phyloP scores from a whole-genome alignment of 257 asterid species.

The Eucommia ulmoides region DNA sequence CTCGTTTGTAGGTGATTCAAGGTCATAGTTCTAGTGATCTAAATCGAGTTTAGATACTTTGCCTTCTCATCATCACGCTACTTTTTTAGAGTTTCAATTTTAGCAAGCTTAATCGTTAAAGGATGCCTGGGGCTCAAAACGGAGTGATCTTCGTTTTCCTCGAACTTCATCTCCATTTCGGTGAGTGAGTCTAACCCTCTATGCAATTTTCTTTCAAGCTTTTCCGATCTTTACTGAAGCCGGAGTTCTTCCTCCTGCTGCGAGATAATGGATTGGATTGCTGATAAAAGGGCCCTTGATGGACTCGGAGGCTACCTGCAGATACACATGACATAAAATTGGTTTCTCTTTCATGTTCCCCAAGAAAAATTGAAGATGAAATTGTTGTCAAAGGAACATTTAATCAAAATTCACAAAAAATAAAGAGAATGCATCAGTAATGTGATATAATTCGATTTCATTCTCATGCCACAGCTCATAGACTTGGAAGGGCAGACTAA shows the following conservation, averaged over 20 bases:
- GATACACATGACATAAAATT: no score
- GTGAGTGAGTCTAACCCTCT: slow-evolving; percentile 34
- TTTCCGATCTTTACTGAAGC: slow-evolving; percentile 35
- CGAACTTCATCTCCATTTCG: slow-evolving; percentile 50
- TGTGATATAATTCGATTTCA: no score
- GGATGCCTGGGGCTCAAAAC: slow-evolving; percentile 44
- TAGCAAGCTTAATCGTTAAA: slow-evolving; percentile 39
- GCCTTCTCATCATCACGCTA: slow-evolving; percentile 43
- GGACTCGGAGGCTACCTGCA: slow-evolving; percentile 65
- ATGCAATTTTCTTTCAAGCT: slow-evolving; percentile 46
- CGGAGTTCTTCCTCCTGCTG: slow-evolving; percentile 64
- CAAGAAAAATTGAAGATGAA: not conserved
- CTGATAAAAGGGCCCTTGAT: slow-evolving; percentile 43
- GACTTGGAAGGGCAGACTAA: no score
- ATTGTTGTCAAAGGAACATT: no score
- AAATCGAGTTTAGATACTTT: slow-evolving; percentile 31
- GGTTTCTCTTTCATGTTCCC: no score
- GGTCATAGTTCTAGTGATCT: slow-evolving; percentile 40
- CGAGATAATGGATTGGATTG: slow-evolving; percentile 36
- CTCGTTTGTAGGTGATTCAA: slow-evolving; percentile 46
- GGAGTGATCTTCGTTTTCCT: slow-evolving; percentile 26
- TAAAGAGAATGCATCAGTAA: no score
- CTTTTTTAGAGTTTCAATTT: slow-evolving; percentile 40
- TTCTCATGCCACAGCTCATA: no score
- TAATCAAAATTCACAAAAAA: no score